Conservation (phyloP, 257 asterid genomes). For the Solanum tacnaense region DNA sequence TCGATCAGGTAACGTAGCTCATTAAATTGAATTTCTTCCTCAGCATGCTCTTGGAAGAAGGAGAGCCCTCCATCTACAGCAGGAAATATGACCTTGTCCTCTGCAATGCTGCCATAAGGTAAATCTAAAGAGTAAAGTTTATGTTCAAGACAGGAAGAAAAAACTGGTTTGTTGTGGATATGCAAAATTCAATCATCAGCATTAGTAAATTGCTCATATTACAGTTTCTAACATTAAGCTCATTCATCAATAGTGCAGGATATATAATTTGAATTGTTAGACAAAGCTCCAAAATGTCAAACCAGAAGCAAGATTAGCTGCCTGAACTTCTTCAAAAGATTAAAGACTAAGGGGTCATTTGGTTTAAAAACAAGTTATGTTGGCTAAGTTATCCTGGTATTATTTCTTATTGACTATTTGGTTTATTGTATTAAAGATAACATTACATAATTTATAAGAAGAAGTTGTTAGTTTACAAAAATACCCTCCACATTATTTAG, state of each 20-base stretch:
- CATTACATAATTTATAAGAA: neutral
- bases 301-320: neutral
- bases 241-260: neutral
- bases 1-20: slow-evolving; percentile 33
- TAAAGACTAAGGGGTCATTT: neutral
- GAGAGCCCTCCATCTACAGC: slow-evolving; percentile 39
- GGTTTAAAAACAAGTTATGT: neutral
- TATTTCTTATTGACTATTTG: neutral
- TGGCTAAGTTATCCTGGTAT: neutral
- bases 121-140: neutral
- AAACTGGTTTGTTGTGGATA: neutral
- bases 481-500: neutral
- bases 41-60: slow-evolving; percentile 34
- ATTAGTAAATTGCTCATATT: neutral
- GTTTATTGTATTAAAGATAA: neutral
- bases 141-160: neutral
- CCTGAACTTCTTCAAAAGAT: neutral
- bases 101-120: slow-evolving; percentile 26
- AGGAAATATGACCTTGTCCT: slow-evolving; percentile 37
- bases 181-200: neutral
- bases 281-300: neutral
- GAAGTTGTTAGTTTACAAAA: neutral
- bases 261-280: neutral
- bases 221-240: neutral
- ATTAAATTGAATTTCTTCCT: slow-evolving; percentile 33